Conservation (phyloP, 331 rosid species). For the Pyrus hybrid region DNA sequence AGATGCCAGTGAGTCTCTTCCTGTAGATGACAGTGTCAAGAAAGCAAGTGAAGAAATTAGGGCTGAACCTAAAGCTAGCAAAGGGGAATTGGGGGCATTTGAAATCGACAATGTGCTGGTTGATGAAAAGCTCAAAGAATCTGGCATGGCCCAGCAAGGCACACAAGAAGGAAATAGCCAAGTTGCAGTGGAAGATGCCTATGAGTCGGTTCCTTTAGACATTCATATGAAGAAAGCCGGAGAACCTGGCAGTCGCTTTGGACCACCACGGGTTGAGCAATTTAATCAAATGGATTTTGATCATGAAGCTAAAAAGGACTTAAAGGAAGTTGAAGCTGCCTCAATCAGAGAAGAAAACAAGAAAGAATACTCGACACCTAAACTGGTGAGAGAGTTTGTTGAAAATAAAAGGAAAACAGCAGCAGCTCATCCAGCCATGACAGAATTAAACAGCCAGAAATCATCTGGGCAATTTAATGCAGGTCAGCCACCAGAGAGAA, state of each 20-base stretch:
- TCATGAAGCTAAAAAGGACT: slow-evolving; percentile 29
- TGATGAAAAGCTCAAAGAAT: slow-evolving; percentile 11
- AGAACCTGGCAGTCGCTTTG: slow-evolving; percentile 27
- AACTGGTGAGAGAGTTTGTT: slow-evolving; percentile 18
- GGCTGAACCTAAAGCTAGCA: neutral
- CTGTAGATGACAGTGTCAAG: slow-evolving; percentile 20
- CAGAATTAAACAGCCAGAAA: slow-evolving; percentile 34
- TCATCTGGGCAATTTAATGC: slow-evolving; percentile 26
- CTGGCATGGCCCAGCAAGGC: slow-evolving; percentile 2
- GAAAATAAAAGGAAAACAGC: slow-evolving; percentile 29
- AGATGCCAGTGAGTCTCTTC: slow-evolving; percentile 18
- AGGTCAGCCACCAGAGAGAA: slow-evolving; percentile 32
- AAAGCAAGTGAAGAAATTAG: slow-evolving; percentile 18
- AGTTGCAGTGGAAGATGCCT: slow-evolving; percentile 10
- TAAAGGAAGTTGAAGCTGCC: slow-evolving; percentile 23
- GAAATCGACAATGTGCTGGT: slow-evolving; percentile 1
- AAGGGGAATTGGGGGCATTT: slow-evolving; percentile 11
- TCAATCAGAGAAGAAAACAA: slow-evolving; percentile 27
- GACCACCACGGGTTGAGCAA: slow-evolving; percentile 22
- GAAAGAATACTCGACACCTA: slow-evolving; percentile 19
- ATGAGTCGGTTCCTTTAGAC: slow-evolving; percentile 11
- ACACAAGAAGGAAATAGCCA: neutral
- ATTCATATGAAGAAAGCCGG: slow-evolving; percentile 15
- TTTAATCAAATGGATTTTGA: slow-evolving; percentile 26
- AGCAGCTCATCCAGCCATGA: slow-evolving; percentile 25